Evolutionary conservation across 176 grass and related monocot genomes (phyloP).

Genomic region (Cocos nucifera): DNA sequence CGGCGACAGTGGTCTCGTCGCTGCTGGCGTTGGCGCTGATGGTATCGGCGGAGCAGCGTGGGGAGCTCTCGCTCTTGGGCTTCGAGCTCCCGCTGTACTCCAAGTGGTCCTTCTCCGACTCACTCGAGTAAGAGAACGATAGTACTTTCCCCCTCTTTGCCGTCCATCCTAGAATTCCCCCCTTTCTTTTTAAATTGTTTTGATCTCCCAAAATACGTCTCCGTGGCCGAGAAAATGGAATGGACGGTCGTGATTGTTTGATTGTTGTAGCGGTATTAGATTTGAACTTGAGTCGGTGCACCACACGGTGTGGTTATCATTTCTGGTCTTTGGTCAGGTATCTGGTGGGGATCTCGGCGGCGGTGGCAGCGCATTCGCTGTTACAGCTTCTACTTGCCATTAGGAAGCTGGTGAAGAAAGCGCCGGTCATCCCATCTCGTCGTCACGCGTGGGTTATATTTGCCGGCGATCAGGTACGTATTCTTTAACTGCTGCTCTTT

Average conservation of each 20-base stretch:
- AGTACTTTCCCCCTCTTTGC: neutral
- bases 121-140: constrained; percentile 42
- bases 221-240: too few species aligned
- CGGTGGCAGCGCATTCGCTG: constrained; percentile 45
- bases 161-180: too few species aligned
- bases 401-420: constrained; percentile 42
- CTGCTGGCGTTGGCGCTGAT: constrained; percentile 47
- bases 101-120: constrained; percentile 83
- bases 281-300: too few species aligned
- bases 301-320: too few species aligned
- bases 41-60: constrained; percentile 57
- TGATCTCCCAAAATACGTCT: too few species aligned
- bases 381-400: constrained; percentile 47
- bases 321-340: constrained; percentile 28
- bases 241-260: too few species aligned
- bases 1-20: constrained; percentile 29
- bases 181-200: too few species aligned
- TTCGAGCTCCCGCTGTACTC: constrained; percentile 61
- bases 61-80: constrained; percentile 50
- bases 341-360: constrained; percentile 58
- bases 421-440: constrained; percentile 22
- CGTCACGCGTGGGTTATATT: constrained; percentile 66
- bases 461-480: constrained; percentile 55
- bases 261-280: too few species aligned
- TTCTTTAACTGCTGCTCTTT: too few species aligned